Base-by-base conservation (phyloP, 2,329 filamentous ascomycete genomes). In the Ascochyta clinopodiicola region DNA sequence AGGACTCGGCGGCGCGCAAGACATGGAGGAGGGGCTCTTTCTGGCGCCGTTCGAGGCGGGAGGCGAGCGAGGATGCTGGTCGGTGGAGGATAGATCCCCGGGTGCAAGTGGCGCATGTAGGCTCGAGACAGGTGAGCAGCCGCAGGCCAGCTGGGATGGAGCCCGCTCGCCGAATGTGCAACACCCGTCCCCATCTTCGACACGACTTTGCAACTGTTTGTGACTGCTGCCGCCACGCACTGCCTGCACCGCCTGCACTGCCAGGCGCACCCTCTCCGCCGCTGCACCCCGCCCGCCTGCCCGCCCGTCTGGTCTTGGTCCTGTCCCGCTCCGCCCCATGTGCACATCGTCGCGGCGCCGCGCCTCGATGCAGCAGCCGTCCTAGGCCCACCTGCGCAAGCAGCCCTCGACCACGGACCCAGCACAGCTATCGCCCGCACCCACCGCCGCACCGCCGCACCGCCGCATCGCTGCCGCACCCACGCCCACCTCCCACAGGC, bases 321-420 rank as follows among this genome's bases (percentile, higher is more conserved):
- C 27, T 12, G 34, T 44, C 47, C 21, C 51, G 32, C 51, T 46
- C 50, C 31, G 31, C 37, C 46, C 52, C 43, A 51, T 67, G 66
- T 51, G 60, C 63, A 58, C 61, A 27, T 25, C 19, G 35, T 39
- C 43, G 27, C 48, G 47, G 47, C 47, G 52, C 44, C 45, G 59
- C 66, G 67, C 67, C 64, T 68, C 70, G 61, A 75, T 75, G 73
- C 72, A 74, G 72, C 70, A 73, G 68, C 72, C 71, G 62, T 72
- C 62, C 66, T 73, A 70, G 68, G 55, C 68, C 61, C 59, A 60
- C 67, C 61, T 65, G 70, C 63, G 66, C 68, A 67, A 66, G 69
- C 66, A 70, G 62, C 67, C 66, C 64, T 68, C 64, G 59, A 68
- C 45, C 48, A 59, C 57, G 39, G 40, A 44, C 38, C 59, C 57